Evolutionary conservation across 2,329 filamentous ascomycete species (phyloP).

Genomic region (Paramyrothecium roridum): DNA sequence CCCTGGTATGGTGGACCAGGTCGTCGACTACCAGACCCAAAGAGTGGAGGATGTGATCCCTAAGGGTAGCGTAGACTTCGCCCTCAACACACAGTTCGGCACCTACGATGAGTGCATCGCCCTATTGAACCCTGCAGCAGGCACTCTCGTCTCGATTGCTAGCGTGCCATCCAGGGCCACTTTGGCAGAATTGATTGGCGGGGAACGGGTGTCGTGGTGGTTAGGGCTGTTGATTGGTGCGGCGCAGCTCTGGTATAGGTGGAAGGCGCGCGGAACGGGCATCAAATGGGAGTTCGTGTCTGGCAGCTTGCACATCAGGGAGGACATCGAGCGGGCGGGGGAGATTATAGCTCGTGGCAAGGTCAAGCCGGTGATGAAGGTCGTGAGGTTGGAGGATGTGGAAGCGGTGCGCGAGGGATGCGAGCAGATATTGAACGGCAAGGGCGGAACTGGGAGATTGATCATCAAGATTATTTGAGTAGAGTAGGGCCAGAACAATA

Average conservation of each 20-base stretch:
- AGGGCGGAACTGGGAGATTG: conserved; percentile 22
- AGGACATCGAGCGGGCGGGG: conserved; percentile 38
- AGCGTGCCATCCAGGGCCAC: conserved; percentile 29
- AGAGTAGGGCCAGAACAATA: not conserved
- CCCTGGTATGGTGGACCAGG: conserved; percentile 42
- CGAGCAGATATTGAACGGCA: conserved; percentile 26
- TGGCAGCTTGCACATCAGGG: conserved; percentile 33
- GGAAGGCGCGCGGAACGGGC: conserved; percentile 39
- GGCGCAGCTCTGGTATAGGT: conserved; percentile 36
- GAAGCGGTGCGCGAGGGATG: conserved; percentile 37
- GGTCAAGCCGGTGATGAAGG: conserved; percentile 37
- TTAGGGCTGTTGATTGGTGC: conserved; percentile 30
- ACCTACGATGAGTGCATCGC: conserved; percentile 35
- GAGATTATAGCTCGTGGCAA: conserved; percentile 38
- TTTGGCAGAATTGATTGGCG: conserved; percentile 26
- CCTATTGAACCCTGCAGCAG: conserved; percentile 30
- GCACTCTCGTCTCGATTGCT: conserved; percentile 38
- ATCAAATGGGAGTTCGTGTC: conserved; percentile 44
- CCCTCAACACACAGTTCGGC: conserved; percentile 43
- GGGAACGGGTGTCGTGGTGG: conserved; percentile 28
- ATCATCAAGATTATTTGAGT: conserved; percentile 15
- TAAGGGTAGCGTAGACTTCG: conserved; percentile 43
- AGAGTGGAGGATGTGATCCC: conserved; percentile 33
- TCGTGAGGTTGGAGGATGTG: conserved; percentile 38
- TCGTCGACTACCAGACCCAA: conserved; percentile 48